Evolutionary conservation across 306 rosid genomes (phyloP).

Genomic region (Heteromeles arbutifolia): DNA sequence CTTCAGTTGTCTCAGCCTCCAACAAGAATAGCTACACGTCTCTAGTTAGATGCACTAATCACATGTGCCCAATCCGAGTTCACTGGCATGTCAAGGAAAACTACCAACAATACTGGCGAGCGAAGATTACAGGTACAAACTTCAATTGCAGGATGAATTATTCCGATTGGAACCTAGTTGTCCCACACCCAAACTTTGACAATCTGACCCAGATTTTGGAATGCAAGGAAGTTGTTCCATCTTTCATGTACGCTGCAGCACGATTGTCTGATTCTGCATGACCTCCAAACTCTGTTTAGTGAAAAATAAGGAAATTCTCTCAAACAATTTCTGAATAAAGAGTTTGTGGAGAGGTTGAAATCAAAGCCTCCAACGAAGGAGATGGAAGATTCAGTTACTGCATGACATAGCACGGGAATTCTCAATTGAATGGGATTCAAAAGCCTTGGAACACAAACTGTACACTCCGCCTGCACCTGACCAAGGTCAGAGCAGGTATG

Average conservation of each 20-base stretch:
- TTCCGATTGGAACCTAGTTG: no score
- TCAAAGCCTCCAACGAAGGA: constrained; percentile 38
- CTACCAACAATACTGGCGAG: no score
- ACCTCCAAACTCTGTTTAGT: constrained; percentile 46
- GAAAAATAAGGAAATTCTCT: constrained; percentile 54
- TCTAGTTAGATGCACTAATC: no score
- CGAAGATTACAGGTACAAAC: no score
- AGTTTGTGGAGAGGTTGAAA: constrained; percentile 58
- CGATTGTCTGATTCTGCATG: constrained; percentile 57
- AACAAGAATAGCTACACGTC: no score
- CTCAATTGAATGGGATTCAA: constrained; percentile 61
- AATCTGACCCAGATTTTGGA: no score
- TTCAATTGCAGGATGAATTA: no score
- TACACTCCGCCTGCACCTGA: constrained; percentile 24
- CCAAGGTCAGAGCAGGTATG: constrained; percentile 17
- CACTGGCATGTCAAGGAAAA: no score
- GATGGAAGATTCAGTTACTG: constrained; percentile 52
- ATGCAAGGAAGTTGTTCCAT: constrained; percentile 71
- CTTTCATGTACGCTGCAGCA: constrained; percentile 73
- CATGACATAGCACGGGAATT: constrained; percentile 60
- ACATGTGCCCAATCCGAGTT: no score
- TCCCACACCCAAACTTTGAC: no score
- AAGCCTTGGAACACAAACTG: constrained; percentile 43
- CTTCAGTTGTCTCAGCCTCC: no score
- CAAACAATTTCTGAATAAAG: constrained; percentile 37